Evolutionary conservation across 2,329 filamentous ascomycete genomes (phyloP).

Genomic region (Monosporascus sp.): DNA sequence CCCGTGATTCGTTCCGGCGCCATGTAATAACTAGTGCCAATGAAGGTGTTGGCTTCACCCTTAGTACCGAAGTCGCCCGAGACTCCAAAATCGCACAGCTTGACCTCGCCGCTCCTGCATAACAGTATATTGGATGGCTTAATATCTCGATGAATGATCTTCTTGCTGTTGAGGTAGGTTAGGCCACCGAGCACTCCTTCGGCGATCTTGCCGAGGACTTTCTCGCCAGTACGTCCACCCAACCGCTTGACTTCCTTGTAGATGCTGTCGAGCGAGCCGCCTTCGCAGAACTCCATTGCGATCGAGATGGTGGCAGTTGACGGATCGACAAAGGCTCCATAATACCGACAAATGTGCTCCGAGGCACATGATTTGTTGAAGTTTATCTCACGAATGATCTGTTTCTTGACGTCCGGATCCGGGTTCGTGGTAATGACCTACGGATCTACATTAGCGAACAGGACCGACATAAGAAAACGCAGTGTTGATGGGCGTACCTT

Average conservation of each 20-base stretch:
- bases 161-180: slow-evolving; percentile 90
- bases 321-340: slow-evolving; percentile 93
- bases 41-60: slow-evolving; percentile 97
- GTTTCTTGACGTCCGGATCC: slow-evolving; percentile 96
- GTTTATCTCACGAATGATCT: slow-evolving; percentile 90
- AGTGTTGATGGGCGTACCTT: slow-evolving; percentile 60
- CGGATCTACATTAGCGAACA: slow-evolving; percentile 12
- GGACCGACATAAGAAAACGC: slow-evolving; percentile 1
- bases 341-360: slow-evolving; percentile 95
- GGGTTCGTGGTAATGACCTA: slow-evolving; percentile 98
- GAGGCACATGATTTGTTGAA: slow-evolving; percentile 98
- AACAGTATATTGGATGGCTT: slow-evolving; percentile 97
- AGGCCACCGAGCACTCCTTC: slow-evolving; percentile 91
- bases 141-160: slow-evolving; percentile 98
- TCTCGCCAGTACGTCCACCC: slow-evolving; percentile 91
- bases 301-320: slow-evolving; percentile 97
- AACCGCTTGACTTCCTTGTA: slow-evolving; percentile 97
- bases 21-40: slow-evolving; percentile 99
- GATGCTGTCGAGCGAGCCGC: slow-evolving; percentile 90
- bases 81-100: slow-evolving; percentile 97
- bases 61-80: slow-evolving; percentile 98
- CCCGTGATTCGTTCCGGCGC: slow-evolving; percentile 96
- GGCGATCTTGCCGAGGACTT: slow-evolving; percentile 93
- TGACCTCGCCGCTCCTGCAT: slow-evolving; percentile 87
- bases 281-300: slow-evolving; percentile 98